Base-by-base conservation (phyloP, 106 monocot species). In the Phalaenopsis equestris region DNA sequence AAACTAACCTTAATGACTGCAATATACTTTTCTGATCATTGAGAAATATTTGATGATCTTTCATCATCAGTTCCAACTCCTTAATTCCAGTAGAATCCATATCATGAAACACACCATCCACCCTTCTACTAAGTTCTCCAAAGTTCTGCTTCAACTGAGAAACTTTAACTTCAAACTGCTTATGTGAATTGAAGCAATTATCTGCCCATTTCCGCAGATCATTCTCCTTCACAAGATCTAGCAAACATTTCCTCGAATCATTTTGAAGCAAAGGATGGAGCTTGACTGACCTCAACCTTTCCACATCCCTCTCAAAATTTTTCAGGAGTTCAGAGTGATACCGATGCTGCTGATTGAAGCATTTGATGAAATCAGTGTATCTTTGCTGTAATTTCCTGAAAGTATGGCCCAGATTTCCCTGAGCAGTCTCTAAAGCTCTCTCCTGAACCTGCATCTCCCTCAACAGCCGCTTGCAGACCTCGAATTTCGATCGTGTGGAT, bases 111-210 rank as follows among this genome's bases (percentile, higher is more conserved):
- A 99, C 64, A 73, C 78, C 81, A 19, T 90, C 93, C 41, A 95
- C 86, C 75, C 76, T 87, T 78, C 79, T 90, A 77, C 86, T 91
- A 79, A 99, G 78, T 46, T 91, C 95, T 67, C 80, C 81, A 82
- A 99, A 95, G 42, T 90, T 86, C 9, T 46, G 72, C 85, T 99
- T 99, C 77, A 93, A 77, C 75, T 99, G 91, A 11, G 88, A 90
- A 48, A 99, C 93, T 86, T 99, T 99, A 6, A n/a, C 73, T 81
- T 95, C 99, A 82, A 99, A 94, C 78, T 95, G 91, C 6, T 85
- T 73, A 80, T 95, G 99, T 3, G 95, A 93, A 73, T 55, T 84
- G 11, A 85, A 81, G 77, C 95, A 93, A 23, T 79, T 80, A 78
- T 90, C 90, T 1, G 87, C 88, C 79, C 84, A 85, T 65, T 95